A percentile compares a stretch with the other conserved stretches of the same genome.
These are phyloP conservation scores for Verticillium nubilum DNA, from an alignment of 2,329 filamentous ascomycete genomes.

Conservation along the genomic window DNA sequence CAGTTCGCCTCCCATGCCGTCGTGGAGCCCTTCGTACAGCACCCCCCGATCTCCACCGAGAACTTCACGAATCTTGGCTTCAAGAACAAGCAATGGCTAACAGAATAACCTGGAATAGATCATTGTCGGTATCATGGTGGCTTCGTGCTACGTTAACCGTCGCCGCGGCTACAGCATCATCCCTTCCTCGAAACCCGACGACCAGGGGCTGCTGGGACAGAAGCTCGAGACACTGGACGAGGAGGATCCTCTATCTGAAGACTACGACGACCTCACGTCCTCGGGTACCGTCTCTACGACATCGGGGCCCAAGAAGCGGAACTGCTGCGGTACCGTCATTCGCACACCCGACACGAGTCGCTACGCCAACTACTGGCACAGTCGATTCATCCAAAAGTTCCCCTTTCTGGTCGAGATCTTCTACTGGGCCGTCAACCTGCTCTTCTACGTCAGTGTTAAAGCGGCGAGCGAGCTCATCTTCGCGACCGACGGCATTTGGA, in stretches of 20 bases:
- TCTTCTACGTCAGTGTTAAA: slow-evolving; percentile 37
- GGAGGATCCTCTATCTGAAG: slow-evolving; percentile 5
- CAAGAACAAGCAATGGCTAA: background rate
- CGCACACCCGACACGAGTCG: slow-evolving; percentile 48
- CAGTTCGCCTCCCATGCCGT: slow-evolving; percentile 20
- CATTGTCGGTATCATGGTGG: slow-evolving; percentile 21
- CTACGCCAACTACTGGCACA: slow-evolving; percentile 55
- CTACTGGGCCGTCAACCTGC: slow-evolving; percentile 56
- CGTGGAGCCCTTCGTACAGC: slow-evolving; percentile 20
- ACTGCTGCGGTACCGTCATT: slow-evolving; percentile 40
- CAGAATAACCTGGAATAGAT: slow-evolving; percentile 9
- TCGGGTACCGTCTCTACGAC: slow-evolving; percentile 12
- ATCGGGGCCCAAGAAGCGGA: slow-evolving; percentile 40
- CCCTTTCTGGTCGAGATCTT: slow-evolving; percentile 70
- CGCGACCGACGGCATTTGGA: slow-evolving; percentile 40
- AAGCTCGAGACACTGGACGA: slow-evolving; percentile 12
- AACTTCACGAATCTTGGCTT: background rate
- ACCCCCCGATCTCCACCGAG: background rate
- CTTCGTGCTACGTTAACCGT: slow-evolving; percentile 21
- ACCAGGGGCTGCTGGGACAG: slow-evolving; percentile 17
- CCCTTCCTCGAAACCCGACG: slow-evolving; percentile 8
- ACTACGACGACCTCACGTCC: slow-evolving; percentile 11
- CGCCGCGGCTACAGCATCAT: slow-evolving; percentile 17
- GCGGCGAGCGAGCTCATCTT: slow-evolving; percentile 23
- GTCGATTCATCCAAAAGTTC: slow-evolving; percentile 57